phyloP scores from a whole-genome alignment of 2,329 filamentous ascomycete genomes.

The Botrytis squamosa region DNA sequence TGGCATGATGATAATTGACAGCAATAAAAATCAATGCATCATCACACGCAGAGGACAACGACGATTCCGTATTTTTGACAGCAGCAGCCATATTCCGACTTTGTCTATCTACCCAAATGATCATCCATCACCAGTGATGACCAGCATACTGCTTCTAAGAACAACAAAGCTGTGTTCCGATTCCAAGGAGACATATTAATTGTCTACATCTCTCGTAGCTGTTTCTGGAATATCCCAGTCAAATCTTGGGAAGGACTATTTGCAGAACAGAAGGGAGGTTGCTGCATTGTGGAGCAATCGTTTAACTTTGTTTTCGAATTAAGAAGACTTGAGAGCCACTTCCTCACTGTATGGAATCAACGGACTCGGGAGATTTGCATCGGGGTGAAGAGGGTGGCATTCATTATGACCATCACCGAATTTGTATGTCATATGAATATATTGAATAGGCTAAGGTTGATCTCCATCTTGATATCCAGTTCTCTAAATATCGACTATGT shows the following conservation, averaged over 20 bases:
- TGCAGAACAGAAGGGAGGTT: neutral
- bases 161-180: rapidly evolving
- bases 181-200: neutral
- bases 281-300: neutral
- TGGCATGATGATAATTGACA: neutral
- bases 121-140: neutral
- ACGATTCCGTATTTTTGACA: neutral
- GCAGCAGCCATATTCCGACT: neutral
- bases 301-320: neutral
- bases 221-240: neutral
- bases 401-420: too few relatives aligned
- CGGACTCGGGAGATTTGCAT: too few relatives aligned
- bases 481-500: too few relatives aligned
- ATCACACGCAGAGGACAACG: neutral
- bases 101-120: neutral
- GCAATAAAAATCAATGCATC: neutral
- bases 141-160: neutral
- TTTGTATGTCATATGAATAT: too few relatives aligned
- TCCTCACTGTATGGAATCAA: too few relatives aligned
- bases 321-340: neutral
- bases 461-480: too few relatives aligned
- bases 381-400: too few relatives aligned
- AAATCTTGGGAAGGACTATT: neutral
- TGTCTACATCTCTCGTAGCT: neutral
- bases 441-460: too few relatives aligned